Evolutionary conservation across 306 rosid species (phyloP), one percentile per base, ranked within the genome.

Genomic region (Trichosanthes truncata): DNA sequence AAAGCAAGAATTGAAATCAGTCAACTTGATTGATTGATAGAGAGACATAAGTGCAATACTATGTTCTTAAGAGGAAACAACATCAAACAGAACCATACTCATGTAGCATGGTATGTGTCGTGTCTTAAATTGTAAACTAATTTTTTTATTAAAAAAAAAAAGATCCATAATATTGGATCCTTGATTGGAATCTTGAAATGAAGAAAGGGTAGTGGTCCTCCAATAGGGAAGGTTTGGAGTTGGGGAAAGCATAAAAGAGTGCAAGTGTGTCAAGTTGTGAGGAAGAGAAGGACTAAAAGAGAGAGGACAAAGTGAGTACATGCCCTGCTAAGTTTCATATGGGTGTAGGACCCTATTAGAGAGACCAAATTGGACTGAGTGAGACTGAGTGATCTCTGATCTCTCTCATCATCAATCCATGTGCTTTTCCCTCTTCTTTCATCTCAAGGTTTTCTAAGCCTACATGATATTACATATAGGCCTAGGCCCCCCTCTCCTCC

Each of bases 311-410:
- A 73, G 38, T 25, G 60, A 74, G 78, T 74, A 74, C 78, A 74
- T 26, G 78, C 17, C 29, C 57, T 74, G 78, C 23, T 74, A 74
- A 49, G 25, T 49, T 48, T 74, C 78, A 74, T 74, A 74, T 74
- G 78, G 78, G 41, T 48, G 79, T 76, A 56, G 79, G 79, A 76
- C 79, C 79, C 48, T 33, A 55, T 9, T 18, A 12, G 79, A 53
- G 48, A 53, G 49, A 51, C 48, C 63, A 76, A 52, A 76, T 53
- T 9, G 67, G 49, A 18, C 25, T 48, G 78, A 49, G 10, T 74
- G 59, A 48, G 8, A 73, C 25, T 74, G 45, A 74, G 35, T 66
- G 21, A 48, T 45, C 23, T 73, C 25, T 76, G 35, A 55, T 46
- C 23, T 26, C 38, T 29, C n/a, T 72, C 76, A 71, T 71, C 56